A percentile compares a stretch with the other conserved stretches of the same genome.
Conservation (phyloP, 805 yeast genomes). For the Candida tibetensis region DNA sequence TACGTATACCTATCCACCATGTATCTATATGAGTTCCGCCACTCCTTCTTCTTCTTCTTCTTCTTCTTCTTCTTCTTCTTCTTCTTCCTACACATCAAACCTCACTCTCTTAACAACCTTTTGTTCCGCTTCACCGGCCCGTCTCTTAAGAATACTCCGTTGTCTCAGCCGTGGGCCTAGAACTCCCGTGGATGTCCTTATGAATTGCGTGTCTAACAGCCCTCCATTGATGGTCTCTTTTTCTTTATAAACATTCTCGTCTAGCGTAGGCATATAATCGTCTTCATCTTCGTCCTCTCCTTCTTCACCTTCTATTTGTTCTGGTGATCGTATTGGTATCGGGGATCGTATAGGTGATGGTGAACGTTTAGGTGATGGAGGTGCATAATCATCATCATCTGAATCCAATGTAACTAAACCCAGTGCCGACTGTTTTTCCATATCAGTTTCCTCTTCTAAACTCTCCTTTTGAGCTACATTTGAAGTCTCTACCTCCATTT, state of each 20-base stretch:
- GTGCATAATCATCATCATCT: slow-evolving; percentile 5
- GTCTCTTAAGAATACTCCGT: slow-evolving; percentile 6
- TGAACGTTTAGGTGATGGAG: neutral
- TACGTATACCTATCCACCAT: too few species aligned
- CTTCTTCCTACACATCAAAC: slow-evolving; percentile 18
- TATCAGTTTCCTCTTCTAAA: too few species aligned
- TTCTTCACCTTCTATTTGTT: neutral
- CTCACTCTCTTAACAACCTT: slow-evolving; percentile 27
- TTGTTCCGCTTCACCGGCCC: slow-evolving; percentile 1
- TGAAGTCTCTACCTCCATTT: slow-evolving; percentile 2
- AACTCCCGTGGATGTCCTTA: too few species aligned
- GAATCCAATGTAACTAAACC: too few species aligned
- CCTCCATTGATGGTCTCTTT: neutral
- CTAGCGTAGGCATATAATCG: slow-evolving; percentile 12
- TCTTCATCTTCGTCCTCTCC: slow-evolving; percentile 13
- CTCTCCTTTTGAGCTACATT: too few species aligned
- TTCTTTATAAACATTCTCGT: neutral
- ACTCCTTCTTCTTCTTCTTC: neutral
- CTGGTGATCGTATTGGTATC: neutral
- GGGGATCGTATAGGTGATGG: too few species aligned
- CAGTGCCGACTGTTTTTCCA: too few species aligned
- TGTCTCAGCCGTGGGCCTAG: neutral
- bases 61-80: neutral
- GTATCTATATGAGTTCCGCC: too few species aligned
- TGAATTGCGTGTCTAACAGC: neutral